Evolutionary conservation across 2,329 filamentous ascomycete genomes (phyloP).

Genomic region (Coniosporium tulheliwenetii): DNA sequence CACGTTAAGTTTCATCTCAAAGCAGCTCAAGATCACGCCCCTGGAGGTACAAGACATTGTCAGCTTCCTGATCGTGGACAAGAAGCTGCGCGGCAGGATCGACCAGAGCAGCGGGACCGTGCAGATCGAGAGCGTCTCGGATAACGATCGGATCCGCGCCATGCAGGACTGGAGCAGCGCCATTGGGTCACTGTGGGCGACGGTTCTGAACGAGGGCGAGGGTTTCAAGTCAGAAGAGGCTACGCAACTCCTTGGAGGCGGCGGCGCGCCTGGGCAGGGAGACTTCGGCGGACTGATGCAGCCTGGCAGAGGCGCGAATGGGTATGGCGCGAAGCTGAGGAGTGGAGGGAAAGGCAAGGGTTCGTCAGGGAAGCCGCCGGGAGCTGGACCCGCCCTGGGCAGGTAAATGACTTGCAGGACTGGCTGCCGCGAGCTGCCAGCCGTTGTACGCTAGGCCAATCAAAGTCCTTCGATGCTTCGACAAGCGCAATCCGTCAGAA

Average conservation of each 20-base stretch:
- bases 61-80: slow-evolving; percentile 84
- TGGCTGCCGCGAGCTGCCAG: too few relatives aligned
- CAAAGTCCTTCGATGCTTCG: too few relatives aligned
- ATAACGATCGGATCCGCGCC: slow-evolving; percentile 58
- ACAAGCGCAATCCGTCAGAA: too few relatives aligned
- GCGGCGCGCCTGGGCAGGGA: background rate
- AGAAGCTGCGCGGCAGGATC: slow-evolving; percentile 73
- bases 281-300: background rate
- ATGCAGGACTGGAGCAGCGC: slow-evolving; percentile 58
- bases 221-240: slow-evolving; percentile 42
- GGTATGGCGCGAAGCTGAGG: slow-evolving; percentile 14
- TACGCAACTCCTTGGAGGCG: background rate
- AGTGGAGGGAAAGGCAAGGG: slow-evolving; percentile 9
- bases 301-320: slow-evolving; percentile 3
- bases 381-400: too few relatives aligned
- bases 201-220: slow-evolving; percentile 64
- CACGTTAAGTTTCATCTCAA: slow-evolving; percentile 73
- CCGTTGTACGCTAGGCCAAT: too few relatives aligned
- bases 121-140: slow-evolving; percentile 58
- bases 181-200: slow-evolving; percentile 51
- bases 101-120: slow-evolving; percentile 78
- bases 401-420: too few relatives aligned
- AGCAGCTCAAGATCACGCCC: slow-evolving; percentile 71
- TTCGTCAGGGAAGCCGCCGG: too few relatives aligned
- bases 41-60: slow-evolving; percentile 87